Evolutionary conservation across 129 eudicot genomes (phyloP), one percentile per base, ranked within the genome.

Genomic region (Flaveria trinervia): DNA sequence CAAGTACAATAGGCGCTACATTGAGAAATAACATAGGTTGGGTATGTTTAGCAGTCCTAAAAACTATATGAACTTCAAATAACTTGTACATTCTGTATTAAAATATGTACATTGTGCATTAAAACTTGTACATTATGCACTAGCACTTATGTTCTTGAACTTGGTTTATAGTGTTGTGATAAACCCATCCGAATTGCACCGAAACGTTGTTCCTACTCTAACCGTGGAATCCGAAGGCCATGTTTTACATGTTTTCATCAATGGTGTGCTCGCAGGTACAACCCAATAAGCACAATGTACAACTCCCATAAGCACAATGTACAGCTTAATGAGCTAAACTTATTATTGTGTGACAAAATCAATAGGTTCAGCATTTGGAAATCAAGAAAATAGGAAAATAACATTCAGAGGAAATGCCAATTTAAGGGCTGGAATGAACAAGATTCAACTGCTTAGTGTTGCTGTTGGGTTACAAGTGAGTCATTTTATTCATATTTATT

Each of bases 381-480:
- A 80, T 67, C 76, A 71, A 39, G 84, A 79, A 60, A 54, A 13
- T 65, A 77, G 78, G 72, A 82, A 72, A 68, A 84, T 89, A 70
- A 82, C 82, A 7, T 85, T 85, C 82, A 80, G 81, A 13, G 87
- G 88, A 76, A 67, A 80, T 30, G 86, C 86, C 68, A 70, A 82
- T 61, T 60, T 88, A 77, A 86, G 79, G 22, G 90, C 95, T 51
- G 95, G 96, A 86, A 22, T 48, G 65, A 93, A 90, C 89, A 85
- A 69, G 77, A 83, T 92, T 62, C 83, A 92, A 22, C 83, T 92
- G 51, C 96, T 92, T 48, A 89, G 96, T 74, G 88, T 87, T 48
- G 88, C 96, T 15, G 84, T 87, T 45, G 97, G 97, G 69, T 83
- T 92, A 75, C 96, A 86, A 73, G 97, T 92, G 77, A 87, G 96